Base-by-base conservation (phyloP, 495 filamentous ascomycete genomes). In the Penicillium cinerascens region DNA sequence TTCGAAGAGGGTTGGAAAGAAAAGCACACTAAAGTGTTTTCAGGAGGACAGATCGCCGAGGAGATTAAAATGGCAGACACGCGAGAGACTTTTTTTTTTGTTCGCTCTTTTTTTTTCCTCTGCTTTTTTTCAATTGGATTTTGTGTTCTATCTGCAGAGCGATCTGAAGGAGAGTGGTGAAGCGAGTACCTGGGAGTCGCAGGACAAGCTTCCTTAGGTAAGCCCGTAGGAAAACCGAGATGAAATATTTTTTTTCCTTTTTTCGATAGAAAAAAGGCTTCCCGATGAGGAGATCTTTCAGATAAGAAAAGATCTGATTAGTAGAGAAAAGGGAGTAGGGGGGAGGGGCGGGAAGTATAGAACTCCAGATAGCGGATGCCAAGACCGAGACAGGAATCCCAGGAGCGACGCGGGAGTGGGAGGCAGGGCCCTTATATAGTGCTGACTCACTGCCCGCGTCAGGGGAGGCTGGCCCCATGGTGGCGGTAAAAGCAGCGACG, bases 21-120 rank as follows among this genome's bases (percentile, higher is more conserved):
- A 75, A 72, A 69, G 48, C 70, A 75, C 72, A 75, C 58, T 71
- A 47, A 75, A 75, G 72, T 75, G 72, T 73, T 75, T 75, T 66
- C 65, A 59, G 53, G 53, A 63, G 33, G 54, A 51, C 27, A 46
- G 55, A 58, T 51, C 54, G 55, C 39, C 40, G 42, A 49, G 45
- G 37, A 38, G 48, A 40, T n/a, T n/a, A 57, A 57, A 58, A 56
- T 50, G 47, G n/a, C 56, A 64, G 50, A 56, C 44, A 52, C 18
- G 36, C 13, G 56, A 59, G 46, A 47, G 51, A 50, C 5, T 47
- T 56, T 56, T 62, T 58, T 59, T 60, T 60, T 49, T 40, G 36
- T 37, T 23, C 18, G 36, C 25, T 44, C 15, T 48, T 39, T 51
- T 58, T 62, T 58, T 56, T 57, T 57, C 49, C 55, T 53, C 27